A percentile compares a stretch with the other conserved stretches of the same genome.
phyloP scores from a whole-genome alignment of 345 rosid species.

The Melaleuca alternifolia region DNA sequence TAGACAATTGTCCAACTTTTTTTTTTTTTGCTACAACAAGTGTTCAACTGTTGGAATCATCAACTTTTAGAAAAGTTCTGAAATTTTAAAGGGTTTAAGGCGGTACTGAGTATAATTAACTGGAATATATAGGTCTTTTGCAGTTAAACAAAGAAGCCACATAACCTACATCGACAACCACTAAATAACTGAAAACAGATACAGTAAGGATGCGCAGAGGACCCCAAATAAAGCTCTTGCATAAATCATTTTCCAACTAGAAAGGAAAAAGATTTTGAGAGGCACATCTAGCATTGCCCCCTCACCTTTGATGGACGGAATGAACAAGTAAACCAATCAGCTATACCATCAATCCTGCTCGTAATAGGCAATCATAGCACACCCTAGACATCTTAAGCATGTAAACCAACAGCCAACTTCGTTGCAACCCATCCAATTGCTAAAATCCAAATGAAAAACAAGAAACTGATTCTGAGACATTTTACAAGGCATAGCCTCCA shows the following conservation, averaged over 20 bases:
- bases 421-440: neutral
- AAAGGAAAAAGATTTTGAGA: neutral
- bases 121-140: neutral
- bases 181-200: neutral
- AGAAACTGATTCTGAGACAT: neutral
- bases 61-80: neutral
- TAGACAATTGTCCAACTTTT: neutral
- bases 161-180: neutral
- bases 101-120: neutral
- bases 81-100: neutral
- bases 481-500: neutral
- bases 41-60: neutral
- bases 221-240: neutral
- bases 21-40: neutral
- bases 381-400: neutral
- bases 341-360: neutral
- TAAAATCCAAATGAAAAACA: neutral
- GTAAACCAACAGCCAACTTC: neutral
- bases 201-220: neutral
- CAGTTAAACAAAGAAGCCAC: neutral
- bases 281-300: neutral
- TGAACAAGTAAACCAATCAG: neutral
- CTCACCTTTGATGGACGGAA: neutral
- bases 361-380: neutral
- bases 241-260: neutral